Conservation (phyloP, 495 filamentous ascomycete species). For the Stereocaulon alpinum region DNA sequence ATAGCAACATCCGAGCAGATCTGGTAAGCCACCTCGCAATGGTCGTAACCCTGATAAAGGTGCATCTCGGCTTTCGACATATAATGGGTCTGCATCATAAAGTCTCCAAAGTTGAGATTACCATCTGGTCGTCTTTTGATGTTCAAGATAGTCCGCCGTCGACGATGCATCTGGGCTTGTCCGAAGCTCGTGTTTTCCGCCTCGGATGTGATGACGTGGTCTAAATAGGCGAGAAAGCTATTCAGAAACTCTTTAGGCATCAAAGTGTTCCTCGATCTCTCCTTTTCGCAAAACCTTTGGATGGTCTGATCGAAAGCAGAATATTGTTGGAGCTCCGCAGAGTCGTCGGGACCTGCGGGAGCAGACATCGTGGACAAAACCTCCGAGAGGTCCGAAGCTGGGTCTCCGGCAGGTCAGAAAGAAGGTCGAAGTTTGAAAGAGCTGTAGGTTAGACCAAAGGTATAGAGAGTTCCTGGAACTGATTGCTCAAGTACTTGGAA, state of each 20-base stretch:
- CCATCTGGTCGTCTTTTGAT: conserved; percentile 1
- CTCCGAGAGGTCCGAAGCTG: background rate
- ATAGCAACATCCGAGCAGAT: background rate
- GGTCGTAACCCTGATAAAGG: background rate
- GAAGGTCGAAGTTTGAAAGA: background rate
- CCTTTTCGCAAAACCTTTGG: background rate
- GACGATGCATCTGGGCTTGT: background rate
- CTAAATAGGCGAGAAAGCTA: background rate
- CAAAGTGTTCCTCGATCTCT: conserved; percentile 2
- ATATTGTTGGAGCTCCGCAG: background rate
- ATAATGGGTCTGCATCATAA: conserved; percentile 1
- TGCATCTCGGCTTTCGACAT: conserved; percentile 1
- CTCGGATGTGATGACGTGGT: conserved; percentile 4
- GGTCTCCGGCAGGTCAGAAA: background rate
- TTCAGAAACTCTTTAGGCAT: conserved; percentile 1
- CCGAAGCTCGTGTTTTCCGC: background rate
- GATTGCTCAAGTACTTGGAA: background rate
- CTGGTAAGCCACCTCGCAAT: conserved; percentile 1
- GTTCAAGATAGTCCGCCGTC: conserved; percentile 1
- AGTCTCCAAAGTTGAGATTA: conserved; percentile 2
- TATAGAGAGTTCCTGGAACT: background rate
- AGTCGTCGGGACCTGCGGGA: background rate
- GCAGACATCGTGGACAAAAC: background rate
- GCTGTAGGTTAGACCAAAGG: background rate
- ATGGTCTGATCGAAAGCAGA: background rate